Base-by-base conservation (phyloP, 1,284 basidiomycete genomes). In the Leccinum huronense region DNA sequence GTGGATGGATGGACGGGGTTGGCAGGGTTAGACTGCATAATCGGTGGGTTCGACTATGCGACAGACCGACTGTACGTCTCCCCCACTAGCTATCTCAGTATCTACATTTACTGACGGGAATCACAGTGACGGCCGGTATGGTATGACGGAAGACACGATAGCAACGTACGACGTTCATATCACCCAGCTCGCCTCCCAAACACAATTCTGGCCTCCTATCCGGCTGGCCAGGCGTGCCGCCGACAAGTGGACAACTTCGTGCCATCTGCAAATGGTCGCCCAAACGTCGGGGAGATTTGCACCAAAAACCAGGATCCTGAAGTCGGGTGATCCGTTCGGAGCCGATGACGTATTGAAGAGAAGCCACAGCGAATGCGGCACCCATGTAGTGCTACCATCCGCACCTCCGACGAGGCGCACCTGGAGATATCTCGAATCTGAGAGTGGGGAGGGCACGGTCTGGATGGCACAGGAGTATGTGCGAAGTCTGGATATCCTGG, bases 401-500 rank as follows among this genome's bases (percentile, higher is more conserved):
- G 16, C 34, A 10, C 1, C 0, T 3, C 3, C 10, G 10, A 10
- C 13, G 9, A 9, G 4, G 16, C 48, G 55, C 6, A 58, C 36
- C 0, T 58, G 63, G 56, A 6, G n/a, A 9, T 7, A 57, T 3
- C 45, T 64, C 0, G 13, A 53, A 5, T 4, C 30, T 2, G 3
- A 19, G 0, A 57, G 2, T 0, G n/a, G 55, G 3, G 3, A 30
- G 0, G 27, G 23, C 1, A 53, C 36, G 6, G 62, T 64, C 31
- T 64, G 60, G 60, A 62, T 62, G 45, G 36, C 45, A 4, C 60
- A 64, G 31, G 56, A 64, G 14, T 45, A 62, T 2, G 30, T 64
- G 0, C n/a, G 8, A 0, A 62, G 63, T 13, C 10, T 64, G 7
- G 31, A 3, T 0, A 1, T 3, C 4, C 3, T 62, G 0, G 60